Base-by-base conservation (phyloP, 169 alveolate genomes). In the Plasmodium cynomolgi region DNA sequence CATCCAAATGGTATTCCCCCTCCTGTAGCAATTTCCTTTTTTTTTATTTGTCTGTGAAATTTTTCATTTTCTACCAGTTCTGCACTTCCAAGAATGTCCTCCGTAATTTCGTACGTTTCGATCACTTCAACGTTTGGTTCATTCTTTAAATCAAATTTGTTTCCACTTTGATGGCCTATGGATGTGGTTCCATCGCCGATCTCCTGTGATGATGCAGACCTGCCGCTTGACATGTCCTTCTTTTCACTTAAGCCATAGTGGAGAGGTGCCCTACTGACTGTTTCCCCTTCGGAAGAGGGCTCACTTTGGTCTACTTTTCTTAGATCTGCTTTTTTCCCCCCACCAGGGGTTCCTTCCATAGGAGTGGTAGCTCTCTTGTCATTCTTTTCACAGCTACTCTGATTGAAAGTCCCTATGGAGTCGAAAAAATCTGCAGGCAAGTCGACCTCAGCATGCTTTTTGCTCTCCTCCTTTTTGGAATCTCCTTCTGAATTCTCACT, bases 61-160 rank as follows among this genome's bases (percentile, higher is more conserved):
- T 85, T 73, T 20, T 85, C 85, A 75, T 77, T 77, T 44, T 56
- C 79, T 34, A 20, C 33, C 5, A 75, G 34, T 17, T 85, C 81
- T 74, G 71, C 29, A 54, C 81, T 56, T 50, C 62, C 84, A 29
- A 20, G 33, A 9, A 50, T 39, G 3, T 75, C 71, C 33, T 85
- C 93, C 54, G 62, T 85, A 37, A 85, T 85, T 85, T 85, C 93
- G 62, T 85, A 85, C 23, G 85, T 85, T 50, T 85, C 93, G 34
- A 85, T 17, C 37, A 85, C 71, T 56, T 85, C 93, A 11, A 85
- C 85, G 37, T 85, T 23, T 8, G 79, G 71, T 23, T 73, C 77
- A 8, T 85, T 73, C 15, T 75, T 50, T 33, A 34, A 4, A 33
- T 41, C 54, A 47, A 47, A 20, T 29, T 31, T 2, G n/a, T 85